A percentile compares a stretch with the other conserved stretches of the same genome.
These are phyloP conservation scores for Tuctoria greenei DNA, from an alignment of 176 grass and related monocot species.

Conservation along the genomic window DNA sequence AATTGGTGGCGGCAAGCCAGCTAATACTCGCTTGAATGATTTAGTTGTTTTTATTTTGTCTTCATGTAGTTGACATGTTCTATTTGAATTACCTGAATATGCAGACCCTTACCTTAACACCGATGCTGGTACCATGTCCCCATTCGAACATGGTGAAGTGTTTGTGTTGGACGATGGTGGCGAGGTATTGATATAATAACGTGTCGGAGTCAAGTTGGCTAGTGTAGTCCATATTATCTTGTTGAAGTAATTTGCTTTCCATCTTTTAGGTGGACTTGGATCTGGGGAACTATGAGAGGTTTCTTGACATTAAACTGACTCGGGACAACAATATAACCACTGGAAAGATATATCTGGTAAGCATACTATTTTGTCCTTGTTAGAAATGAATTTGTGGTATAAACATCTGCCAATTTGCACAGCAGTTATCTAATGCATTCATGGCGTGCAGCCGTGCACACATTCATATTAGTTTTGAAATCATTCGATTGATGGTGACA, in stretches of 20 bases:
- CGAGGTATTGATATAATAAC: slow-evolving; percentile 49
- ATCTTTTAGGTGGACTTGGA: slow-evolving; percentile 69
- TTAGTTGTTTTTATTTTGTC: slow-evolving; percentile 48
- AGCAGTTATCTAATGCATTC: neutral
- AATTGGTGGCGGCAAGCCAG: slow-evolving; percentile 54
- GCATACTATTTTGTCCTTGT: neutral
- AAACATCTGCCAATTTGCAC: neutral
- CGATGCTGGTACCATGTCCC: slow-evolving; percentile 70
- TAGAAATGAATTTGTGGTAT: neutral
- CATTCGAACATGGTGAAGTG: slow-evolving; percentile 64
- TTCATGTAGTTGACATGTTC: slow-evolving; percentile 40
- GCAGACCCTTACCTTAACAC: slow-evolving; percentile 66
- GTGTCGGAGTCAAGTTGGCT: slow-evolving; percentile 23
- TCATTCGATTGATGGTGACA: neutral
- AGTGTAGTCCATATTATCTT: neutral
- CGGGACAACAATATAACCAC: slow-evolving; percentile 78
- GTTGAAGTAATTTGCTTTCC: slow-evolving; percentile 11
- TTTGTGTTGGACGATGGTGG: slow-evolving; percentile 75
- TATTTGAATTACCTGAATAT: slow-evolving; percentile 30
- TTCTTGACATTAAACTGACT: slow-evolving; percentile 72
- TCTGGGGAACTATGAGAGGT: slow-evolving; percentile 76
- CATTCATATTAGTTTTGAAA: slow-evolving; percentile 15
- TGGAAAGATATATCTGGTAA: slow-evolving; percentile 76
- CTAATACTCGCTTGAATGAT: slow-evolving; percentile 33
- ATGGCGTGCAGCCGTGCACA: slow-evolving; percentile 5